Percentiles rank a stretch among this genome's conserved stretches.
phyloP scores from a whole-genome alignment of 345 rosid genomes.

The Eucalyptus leucophloia region DNA sequence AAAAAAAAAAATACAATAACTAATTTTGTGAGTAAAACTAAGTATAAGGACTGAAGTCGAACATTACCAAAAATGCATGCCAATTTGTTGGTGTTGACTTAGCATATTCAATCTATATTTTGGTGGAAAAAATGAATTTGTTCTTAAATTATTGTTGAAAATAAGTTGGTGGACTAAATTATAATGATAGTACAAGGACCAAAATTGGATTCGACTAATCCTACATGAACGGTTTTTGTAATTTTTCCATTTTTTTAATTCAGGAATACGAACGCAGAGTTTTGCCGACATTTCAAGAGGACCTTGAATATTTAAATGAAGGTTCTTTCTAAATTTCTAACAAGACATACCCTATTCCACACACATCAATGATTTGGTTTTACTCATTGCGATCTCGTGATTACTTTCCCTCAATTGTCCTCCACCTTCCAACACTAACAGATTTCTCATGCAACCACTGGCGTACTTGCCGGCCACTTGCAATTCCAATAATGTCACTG shows the following conservation, averaged over 20 bases:
- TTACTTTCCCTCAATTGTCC: neutral
- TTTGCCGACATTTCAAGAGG: neutral
- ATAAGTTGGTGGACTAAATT: neutral
- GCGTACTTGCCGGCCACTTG: neutral
- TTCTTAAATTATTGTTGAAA: neutral
- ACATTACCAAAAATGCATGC: neutral
- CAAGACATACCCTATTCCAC: neutral
- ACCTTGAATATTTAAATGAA: neutral
- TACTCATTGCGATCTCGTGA: neutral
- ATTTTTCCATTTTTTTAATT: neutral
- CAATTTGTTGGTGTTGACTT: neutral
- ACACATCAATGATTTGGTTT: neutral
- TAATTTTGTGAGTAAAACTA: neutral
- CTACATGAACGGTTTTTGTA: neutral
- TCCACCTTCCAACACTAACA: neutral
- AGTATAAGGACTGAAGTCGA: neutral
- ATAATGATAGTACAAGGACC: neutral
- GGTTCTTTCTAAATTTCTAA: neutral
- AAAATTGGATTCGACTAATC: neutral
- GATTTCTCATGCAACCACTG: neutral
- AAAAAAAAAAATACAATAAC: neutral
- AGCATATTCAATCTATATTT: neutral
- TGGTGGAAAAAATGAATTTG: neutral
- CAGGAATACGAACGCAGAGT: neutral
- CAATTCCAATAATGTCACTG: neutral